Evolutionary conservation across 148 eudicot species (phyloP), one percentile per base, ranked within the genome.

Genomic region (Beta vulgaris): DNA sequence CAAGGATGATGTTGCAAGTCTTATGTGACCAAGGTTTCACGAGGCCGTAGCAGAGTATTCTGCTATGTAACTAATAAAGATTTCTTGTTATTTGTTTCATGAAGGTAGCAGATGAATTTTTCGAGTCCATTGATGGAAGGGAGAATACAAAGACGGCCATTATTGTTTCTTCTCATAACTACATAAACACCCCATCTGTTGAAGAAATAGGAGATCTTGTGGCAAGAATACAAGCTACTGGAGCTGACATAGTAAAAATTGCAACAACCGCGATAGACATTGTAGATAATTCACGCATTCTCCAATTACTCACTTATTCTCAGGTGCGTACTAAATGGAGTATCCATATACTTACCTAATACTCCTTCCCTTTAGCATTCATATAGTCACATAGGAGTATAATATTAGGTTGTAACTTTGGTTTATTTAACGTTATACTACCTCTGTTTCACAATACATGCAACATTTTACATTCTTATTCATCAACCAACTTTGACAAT

Each of bases 241-340:
- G 98, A 78, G 98, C 98, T 37, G 98, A 92, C 79, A 88, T 92
- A 68, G 96, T 92, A 35, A 92, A 92, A 73, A 81, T 92, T 82
- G 98, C 98, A 25, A 92, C 98, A 66, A 92, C 98, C 37, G 98
- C 98, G 19, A 26, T 64, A 51, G 91, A 90, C 76, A 84, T 92
- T 69, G 86, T 90, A 15, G 98, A 92, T 76, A 85, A 82, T 51
- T 89, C 98, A 28, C 95, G 98, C 18, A 81, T 92, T 63, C 87
- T 92, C 68, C 93, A 89, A 75, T 86, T 90, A 64, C 85, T 85
- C 59, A 83, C 89, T 42, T 88, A 83, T 84, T 90, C 90, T 74
- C 93, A 90, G 83, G 98, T 88, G 71, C 51, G 82, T 57, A 66
- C n/a, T n/a, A n/a, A n/a, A n/a, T n/a, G n/a, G n/a, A n/a, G n/a